Evolutionary conservation across 129 eudicot species (phyloP).

Genomic region (Flaveria bidentis): DNA sequence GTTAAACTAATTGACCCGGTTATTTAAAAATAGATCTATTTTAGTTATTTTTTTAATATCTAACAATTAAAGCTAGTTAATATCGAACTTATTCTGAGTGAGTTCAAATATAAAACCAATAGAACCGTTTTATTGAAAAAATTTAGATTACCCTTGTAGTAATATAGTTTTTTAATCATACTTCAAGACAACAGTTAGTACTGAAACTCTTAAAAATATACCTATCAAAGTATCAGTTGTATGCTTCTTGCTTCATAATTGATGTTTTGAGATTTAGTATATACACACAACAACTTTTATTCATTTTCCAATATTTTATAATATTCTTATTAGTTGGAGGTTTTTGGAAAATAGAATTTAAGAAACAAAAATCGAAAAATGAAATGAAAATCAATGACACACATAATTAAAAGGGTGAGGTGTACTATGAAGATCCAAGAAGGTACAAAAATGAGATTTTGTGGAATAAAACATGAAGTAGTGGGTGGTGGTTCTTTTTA

Average conservation of each 20-base stretch:
- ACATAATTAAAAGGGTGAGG: constrained; percentile 11
- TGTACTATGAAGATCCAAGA: constrained; percentile 30
- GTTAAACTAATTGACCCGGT: too few species aligned
- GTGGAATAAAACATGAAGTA: constrained; percentile 32
- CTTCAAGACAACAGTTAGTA: too few species aligned
- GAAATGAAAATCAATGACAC: neutral
- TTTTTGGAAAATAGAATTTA: neutral
- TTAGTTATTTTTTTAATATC: too few species aligned
- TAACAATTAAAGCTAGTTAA: too few species aligned
- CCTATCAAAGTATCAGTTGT: neutral
- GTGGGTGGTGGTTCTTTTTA: constrained; percentile 33
- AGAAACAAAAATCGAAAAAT: neutral
- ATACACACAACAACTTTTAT: neutral
- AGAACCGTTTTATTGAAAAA: too few species aligned
- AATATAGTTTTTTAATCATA: too few species aligned
- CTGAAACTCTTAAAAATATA: too few species aligned
- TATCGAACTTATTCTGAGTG: too few species aligned
- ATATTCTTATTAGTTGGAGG: neutral
- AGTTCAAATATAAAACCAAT: too few species aligned
- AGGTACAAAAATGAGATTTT: constrained; percentile 38
- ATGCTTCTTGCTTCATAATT: neutral
- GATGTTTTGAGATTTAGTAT: neutral
- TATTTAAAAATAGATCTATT: too few species aligned
- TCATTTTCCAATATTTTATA: neutral
- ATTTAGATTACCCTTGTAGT: too few species aligned